Evolutionary conservation across 352 stramenopile species (phyloP), one percentile per base, ranked within the genome.

Genomic region (Phytophthora pinifolia): DNA sequence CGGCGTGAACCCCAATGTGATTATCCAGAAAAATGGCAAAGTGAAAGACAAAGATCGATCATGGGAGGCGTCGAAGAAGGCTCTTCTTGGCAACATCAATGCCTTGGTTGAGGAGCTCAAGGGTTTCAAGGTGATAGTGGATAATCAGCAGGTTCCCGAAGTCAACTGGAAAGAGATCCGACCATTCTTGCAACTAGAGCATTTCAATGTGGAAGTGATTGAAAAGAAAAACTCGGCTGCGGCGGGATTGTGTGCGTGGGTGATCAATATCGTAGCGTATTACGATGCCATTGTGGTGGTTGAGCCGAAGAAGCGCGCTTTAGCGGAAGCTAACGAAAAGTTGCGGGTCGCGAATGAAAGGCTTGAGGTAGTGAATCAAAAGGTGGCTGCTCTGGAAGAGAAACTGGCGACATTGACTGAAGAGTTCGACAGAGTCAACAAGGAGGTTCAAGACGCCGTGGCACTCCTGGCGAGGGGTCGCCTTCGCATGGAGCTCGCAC

Each of bases 201-300:
- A 94, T 50, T 94, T 94, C 49, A 90, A 65, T 18, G 82, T 92
- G 29, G 82, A 94, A 42, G 71, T 57, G 22, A 94, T 94, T 7
- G 84, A 91, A 37, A 91, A 91, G 60, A 91, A 89, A 41, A 92
- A 92, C 46, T 91, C 82, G 13, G 84, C 84, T 0, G 74, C 84
- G 3, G 84, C 84, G 3, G 82, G 82, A 6, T 38, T 94, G 1
- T 94, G 84, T 57, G 78, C 84, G 0, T 92, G 82, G 80, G 84
- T 92, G 18, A 86, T 94, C 59, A 94, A 94, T 47, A 98, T 98
- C 46, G 91, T 98, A 3, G 69, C 76, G 15, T 98, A 98, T 72
- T 97, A 98, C 49, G 92, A 98, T 57, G 94, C 97, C 30, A 91
- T 98, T 38, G 65, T 98, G 10, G 89, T 93, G 0, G 90, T 98